Percentiles rank a stretch among this genome's conserved stretches.
Evolutionary conservation across 805 yeast genomes (phyloP).

Genomic region (Yamadazyma laniorum): DNA sequence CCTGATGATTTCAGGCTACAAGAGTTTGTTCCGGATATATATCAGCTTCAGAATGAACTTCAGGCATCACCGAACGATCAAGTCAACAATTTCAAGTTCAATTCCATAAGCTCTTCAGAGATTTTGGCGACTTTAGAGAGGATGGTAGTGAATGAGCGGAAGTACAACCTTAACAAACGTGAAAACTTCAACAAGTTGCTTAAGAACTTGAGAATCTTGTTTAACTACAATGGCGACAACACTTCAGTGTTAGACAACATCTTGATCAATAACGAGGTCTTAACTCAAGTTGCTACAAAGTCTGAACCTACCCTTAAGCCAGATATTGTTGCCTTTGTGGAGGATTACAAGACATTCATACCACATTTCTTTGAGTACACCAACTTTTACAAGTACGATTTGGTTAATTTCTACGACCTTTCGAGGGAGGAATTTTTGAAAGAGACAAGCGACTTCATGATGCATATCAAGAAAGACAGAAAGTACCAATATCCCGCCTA

Average conservation of each 20-base stretch:
- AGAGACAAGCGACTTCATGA: slow-evolving; percentile 6
- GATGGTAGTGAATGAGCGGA: slow-evolving; percentile 16
- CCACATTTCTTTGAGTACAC: slow-evolving; percentile 6
- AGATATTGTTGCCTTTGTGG: slow-evolving; percentile 6
- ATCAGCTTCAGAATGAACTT: slow-evolving; percentile 18
- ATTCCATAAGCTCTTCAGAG: slow-evolving; percentile 2
- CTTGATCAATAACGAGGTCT: slow-evolving; percentile 26
- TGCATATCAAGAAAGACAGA: slow-evolving; percentile 3
- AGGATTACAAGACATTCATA: slow-evolving; percentile 1
- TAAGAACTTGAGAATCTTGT: slow-evolving; percentile 30
- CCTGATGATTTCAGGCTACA: slow-evolving; percentile 35
- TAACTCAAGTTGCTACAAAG: slow-evolving; percentile 22
- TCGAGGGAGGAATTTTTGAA: slow-evolving; percentile 5
- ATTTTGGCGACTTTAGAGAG: slow-evolving; percentile 11
- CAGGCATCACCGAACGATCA: background rate
- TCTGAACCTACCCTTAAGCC: slow-evolving; percentile 5
- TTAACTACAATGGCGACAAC: slow-evolving; percentile 30
- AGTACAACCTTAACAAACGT: slow-evolving; percentile 18
- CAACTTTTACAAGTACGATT: slow-evolving; percentile 6
- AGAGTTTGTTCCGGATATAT: slow-evolving; percentile 31
- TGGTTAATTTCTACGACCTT: slow-evolving; percentile 13
- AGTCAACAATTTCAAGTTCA: slow-evolving; percentile 17
- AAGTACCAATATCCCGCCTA: slow-evolving; percentile 7
- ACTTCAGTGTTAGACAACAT: slow-evolving; percentile 38
- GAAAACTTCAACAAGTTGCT: slow-evolving; percentile 25